A percentile compares a stretch with the other conserved stretches of the same genome.
These are phyloP conservation scores for Willaertia magna DNA, from an alignment of 208 protist species.

Conservation along the genomic window DNA sequence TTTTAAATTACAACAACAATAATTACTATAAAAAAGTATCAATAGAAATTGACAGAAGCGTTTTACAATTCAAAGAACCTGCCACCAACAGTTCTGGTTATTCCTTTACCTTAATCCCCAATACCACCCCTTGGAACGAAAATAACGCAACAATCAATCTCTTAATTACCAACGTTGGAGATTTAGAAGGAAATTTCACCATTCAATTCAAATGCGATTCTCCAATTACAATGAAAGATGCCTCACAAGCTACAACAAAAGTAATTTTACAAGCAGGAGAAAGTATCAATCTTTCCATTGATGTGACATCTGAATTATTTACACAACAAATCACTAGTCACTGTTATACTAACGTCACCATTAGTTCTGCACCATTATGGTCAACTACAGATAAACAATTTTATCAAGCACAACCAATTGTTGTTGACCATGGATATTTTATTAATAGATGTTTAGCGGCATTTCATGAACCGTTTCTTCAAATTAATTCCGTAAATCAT, in stretches of 20 bases:
- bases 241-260: neutral
- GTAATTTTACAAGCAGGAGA: neutral
- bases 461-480: neutral
- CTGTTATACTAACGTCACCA: neutral
- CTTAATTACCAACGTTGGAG: neutral
- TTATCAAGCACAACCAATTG: neutral
- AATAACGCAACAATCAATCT: neutral
- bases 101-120: neutral
- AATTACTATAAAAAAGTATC: neutral
- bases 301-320: neutral
- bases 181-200: neutral
- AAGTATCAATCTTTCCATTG: too few species aligned
- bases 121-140: neutral
- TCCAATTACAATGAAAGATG: neutral
- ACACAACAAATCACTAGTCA: too few species aligned
- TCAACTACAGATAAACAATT: neutral
- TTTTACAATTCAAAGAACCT: neutral
- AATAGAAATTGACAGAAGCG: neutral
- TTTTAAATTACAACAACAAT: neutral
- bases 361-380: neutral
- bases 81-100: neutral
- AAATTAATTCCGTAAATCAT: too few species aligned
- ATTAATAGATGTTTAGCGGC: neutral
- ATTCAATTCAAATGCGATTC: neutral
- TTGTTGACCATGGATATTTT: neutral